Evolutionary conservation across 805 yeast genomes (phyloP).

Genomic region (Metschnikowia picachoensis): DNA sequence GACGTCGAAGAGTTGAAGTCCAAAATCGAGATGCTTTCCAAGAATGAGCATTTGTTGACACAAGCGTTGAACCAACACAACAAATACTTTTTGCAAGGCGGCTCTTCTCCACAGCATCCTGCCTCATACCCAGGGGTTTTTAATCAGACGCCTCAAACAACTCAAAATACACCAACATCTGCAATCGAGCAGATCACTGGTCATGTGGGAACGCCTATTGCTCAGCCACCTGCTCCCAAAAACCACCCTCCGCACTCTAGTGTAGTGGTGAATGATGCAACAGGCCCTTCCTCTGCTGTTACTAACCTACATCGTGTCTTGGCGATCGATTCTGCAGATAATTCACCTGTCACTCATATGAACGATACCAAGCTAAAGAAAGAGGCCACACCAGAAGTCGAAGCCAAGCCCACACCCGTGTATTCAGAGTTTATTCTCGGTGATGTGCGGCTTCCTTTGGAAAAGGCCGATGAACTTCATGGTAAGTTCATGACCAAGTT

Average conservation of each 20-base stretch:
- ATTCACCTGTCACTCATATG: constrained; percentile 25
- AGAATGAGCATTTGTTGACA: constrained; percentile 65
- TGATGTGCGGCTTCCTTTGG: constrained; percentile 61
- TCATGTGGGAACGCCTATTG: constrained; percentile 6
- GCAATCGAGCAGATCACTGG: constrained; percentile 18
- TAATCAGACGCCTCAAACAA: constrained; percentile 3
- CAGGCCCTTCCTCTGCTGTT: constrained; percentile 11
- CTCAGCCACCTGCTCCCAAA: background rate
- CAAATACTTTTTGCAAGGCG: constrained; percentile 21
- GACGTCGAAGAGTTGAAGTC: constrained; percentile 80
- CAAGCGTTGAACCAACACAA: constrained; percentile 53
- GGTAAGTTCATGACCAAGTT: constrained; percentile 60
- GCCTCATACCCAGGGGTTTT: constrained; percentile 7
- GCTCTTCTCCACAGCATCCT: constrained; percentile 7
- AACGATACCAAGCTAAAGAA: constrained; percentile 5
- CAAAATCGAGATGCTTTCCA: constrained; percentile 59
- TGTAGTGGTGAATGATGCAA: constrained; percentile 11
- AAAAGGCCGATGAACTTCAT: constrained; percentile 71
- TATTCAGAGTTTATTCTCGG: constrained; percentile 68
- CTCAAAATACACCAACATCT: constrained; percentile 12
- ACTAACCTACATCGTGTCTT: constrained; percentile 20
- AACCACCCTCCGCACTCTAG: constrained; percentile 1
- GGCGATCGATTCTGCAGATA: constrained; percentile 26
- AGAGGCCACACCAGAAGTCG: constrained; percentile 6
- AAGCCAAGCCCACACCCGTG: constrained; percentile 23